A percentile compares a stretch with the other conserved stretches of the same genome.
These are phyloP conservation scores for Gaertneriomyces semiglobifer DNA, from an alignment of 192 early-diverging fungal genomes.

Conservation along the genomic window DNA sequence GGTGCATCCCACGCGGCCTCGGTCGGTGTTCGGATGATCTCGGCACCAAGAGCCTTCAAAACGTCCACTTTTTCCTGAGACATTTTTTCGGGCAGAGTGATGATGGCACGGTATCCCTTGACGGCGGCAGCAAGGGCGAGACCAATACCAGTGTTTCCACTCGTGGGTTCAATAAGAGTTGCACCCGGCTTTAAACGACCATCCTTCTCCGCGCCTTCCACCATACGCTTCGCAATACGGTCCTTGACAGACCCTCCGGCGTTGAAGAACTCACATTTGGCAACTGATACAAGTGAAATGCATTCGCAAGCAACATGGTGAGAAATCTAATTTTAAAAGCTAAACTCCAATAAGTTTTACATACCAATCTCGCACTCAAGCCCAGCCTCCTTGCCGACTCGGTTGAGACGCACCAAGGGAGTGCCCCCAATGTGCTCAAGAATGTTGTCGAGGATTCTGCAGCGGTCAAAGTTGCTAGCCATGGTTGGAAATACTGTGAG, in stretches of 20 bases:
- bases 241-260: constrained; percentile 99
- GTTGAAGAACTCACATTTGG: constrained; percentile 99
- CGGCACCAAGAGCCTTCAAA: constrained; percentile 93
- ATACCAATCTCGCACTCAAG: constrained; percentile 90
- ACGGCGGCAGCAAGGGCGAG: constrained; percentile 96
- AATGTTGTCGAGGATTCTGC: constrained; percentile 76
- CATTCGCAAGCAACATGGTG: neutral
- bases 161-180: constrained; percentile 98
- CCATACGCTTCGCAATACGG: constrained; percentile 94
- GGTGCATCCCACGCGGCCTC: constrained; percentile 99
- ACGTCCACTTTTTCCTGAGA: constrained; percentile 99
- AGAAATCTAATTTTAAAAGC: neutral
- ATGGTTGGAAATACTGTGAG: neutral
- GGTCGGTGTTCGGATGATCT: constrained; percentile 97
- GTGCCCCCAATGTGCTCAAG: constrained; percentile 97
- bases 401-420: constrained; percentile 86
- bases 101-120: constrained; percentile 97
- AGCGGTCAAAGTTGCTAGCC: constrained; percentile 22
- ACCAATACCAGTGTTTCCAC: constrained; percentile 99
- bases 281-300: constrained; percentile 36
- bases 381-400: constrained; percentile 80
- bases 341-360: constrained; percentile 13
- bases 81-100: constrained; percentile 99
- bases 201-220: constrained; percentile 90
- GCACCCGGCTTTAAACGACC: constrained; percentile 87